These are phyloP conservation scores for Plasmodium fragile DNA, from an alignment of 169 alveolate species.

Conservation along the genomic window DNA sequence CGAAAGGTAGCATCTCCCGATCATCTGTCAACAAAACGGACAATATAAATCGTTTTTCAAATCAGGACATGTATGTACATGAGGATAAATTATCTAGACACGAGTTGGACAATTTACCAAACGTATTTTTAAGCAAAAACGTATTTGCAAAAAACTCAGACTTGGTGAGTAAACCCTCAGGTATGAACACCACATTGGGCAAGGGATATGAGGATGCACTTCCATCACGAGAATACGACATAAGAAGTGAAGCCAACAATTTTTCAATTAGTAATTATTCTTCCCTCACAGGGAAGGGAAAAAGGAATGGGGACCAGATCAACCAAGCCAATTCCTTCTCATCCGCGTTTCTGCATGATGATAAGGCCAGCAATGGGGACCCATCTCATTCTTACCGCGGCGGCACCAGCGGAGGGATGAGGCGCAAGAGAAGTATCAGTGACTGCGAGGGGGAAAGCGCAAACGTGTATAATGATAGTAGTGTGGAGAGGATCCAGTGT, in stretches of 20 bases:
- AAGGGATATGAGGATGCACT: not conserved
- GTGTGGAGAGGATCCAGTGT: not conserved
- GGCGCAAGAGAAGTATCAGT: constrained; percentile 3
- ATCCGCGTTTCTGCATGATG: not conserved
- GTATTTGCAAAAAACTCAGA: not conserved
- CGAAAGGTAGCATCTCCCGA: not conserved
- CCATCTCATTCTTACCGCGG: not conserved
- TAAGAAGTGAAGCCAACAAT: not conserved
- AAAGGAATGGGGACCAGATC: not conserved
- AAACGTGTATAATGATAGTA: not conserved
- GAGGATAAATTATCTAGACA: not conserved
- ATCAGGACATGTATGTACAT: not conserved
- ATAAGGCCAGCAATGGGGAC: not conserved
- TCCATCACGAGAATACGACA: not conserved
- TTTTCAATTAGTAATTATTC: not conserved
- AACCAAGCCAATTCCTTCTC: not conserved
- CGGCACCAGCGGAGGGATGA: not conserved
- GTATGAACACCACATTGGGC: not conserved
- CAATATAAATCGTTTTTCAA: constrained; percentile 16
- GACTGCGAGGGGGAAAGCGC: not conserved
- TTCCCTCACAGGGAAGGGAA: not conserved
- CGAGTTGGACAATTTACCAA: not conserved
- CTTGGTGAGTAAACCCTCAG: not conserved
- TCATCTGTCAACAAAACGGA: constrained; percentile 1
- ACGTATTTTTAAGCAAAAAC: not conserved